Evolutionary conservation across 192 early-diverging fungal species (phyloP).

Genomic region (Tieghemiomyces parasiticus): DNA sequence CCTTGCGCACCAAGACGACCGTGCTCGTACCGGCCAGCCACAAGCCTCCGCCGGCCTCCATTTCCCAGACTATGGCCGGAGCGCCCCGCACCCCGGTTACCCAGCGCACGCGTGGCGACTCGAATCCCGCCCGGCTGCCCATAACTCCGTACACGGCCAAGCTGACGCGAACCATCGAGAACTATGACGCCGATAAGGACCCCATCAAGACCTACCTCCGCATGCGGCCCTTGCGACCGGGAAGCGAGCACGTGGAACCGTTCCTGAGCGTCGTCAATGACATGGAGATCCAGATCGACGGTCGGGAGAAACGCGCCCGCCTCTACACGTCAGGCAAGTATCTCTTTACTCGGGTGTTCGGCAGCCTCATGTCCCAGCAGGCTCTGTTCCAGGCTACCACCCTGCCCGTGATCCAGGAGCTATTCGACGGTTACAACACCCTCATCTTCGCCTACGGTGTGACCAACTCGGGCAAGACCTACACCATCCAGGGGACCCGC

Average conservation of each 20-base stretch:
- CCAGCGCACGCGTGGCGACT: background rate
- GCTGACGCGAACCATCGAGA: constrained; percentile 14
- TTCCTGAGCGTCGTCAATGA: constrained; percentile 24
- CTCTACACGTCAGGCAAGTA: constrained; percentile 20
- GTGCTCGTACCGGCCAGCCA: background rate
- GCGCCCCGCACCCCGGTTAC: constrained; percentile 1
- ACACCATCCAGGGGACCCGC: constrained; percentile 39
- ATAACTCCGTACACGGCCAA: constrained; percentile 26
- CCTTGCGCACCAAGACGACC: background rate
- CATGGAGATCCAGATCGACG: constrained; percentile 23
- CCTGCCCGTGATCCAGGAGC: constrained; percentile 34
- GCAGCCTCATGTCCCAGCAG: constrained; percentile 25
- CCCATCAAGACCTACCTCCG: constrained; percentile 29
- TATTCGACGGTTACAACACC: constrained; percentile 39
- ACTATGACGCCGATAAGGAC: constrained; percentile 24
- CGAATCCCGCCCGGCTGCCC: constrained; percentile 10
- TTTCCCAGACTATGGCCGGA: constrained; percentile 14
- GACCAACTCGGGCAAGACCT: constrained; percentile 57
- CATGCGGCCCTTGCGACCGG: constrained; percentile 17
- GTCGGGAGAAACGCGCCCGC: background rate
- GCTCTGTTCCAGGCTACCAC: constrained; percentile 41
- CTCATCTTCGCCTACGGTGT: constrained; percentile 56
- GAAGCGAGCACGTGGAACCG: constrained; percentile 1
- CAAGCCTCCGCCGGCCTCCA: constrained; percentile 11
- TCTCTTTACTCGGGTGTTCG: constrained; percentile 42